Evolutionary conservation across 169 alveolate species (phyloP).

Genomic region (Plasmodium inui): DNA sequence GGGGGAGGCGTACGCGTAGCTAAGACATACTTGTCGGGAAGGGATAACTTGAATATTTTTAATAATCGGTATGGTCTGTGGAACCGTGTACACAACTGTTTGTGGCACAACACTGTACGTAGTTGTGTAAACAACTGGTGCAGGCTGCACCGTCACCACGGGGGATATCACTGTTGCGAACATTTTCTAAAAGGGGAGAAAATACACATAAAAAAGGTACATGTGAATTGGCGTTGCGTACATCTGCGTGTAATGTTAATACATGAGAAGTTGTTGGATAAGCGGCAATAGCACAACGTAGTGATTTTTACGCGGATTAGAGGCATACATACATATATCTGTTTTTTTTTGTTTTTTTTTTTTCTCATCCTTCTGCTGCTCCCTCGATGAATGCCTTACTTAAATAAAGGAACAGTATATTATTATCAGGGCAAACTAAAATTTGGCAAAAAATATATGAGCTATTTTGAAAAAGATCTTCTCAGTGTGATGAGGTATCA

Average conservation of each 20-base stretch:
- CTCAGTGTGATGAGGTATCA: background rate
- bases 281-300: background rate
- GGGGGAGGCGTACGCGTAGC: constrained; percentile 45
- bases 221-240: background rate
- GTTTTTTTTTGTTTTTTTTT: background rate
- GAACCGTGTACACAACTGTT: constrained; percentile 67
- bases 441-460: background rate
- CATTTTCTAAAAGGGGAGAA: constrained; percentile 29
- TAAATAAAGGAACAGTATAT: background rate
- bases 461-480: background rate
- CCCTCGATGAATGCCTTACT: background rate
- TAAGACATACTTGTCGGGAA: constrained; percentile 50
- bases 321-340: background rate
- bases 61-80: constrained; percentile 33
- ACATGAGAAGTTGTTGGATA: background rate
- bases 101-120: constrained; percentile 70
- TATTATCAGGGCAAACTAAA: background rate
- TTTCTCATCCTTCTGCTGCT: background rate
- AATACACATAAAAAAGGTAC: background rate
- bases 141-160: constrained; percentile 35
- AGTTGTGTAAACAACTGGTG: constrained; percentile 75
- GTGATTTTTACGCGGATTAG: background rate
- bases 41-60: constrained; percentile 68
- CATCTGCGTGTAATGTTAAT: background rate
- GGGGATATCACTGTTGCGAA: constrained; percentile 62